phyloP scores from a whole-genome alignment of 1,284 basidiomycete species.

The Pseudozyma tsukubaensis region DNA sequence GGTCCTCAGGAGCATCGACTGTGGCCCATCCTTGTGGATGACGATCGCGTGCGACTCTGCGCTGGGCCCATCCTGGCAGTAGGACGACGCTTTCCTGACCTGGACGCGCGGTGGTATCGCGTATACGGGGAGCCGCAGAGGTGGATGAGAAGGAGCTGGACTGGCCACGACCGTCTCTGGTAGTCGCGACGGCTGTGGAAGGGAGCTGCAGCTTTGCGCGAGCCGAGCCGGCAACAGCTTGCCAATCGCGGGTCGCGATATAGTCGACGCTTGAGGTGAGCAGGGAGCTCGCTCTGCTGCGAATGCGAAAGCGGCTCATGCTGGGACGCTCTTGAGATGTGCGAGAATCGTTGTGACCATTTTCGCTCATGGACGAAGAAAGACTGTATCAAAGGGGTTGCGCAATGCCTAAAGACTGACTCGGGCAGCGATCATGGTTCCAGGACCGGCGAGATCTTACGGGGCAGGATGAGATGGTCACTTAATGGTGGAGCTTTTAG shows the following conservation, averaged over 20 bases:
- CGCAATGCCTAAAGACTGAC: not conserved
- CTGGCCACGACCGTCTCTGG: conserved; percentile 1
- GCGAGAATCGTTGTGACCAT: conserved; percentile 18
- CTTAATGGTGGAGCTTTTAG: too few species aligned
- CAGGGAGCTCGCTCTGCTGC: conserved; percentile 33
- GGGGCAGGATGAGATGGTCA: too few species aligned
- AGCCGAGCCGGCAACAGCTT: conserved; percentile 34
- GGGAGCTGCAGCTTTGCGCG: conserved; percentile 24
- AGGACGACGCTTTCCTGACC: conserved; percentile 37
- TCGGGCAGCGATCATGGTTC: conserved; percentile 8
- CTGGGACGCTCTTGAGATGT: conserved; percentile 31
- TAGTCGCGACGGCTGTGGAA: conserved; percentile 7
- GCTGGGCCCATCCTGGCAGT: conserved; percentile 50
- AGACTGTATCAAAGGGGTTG: not conserved
- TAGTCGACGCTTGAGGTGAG: conserved; percentile 43
- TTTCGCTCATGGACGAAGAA: conserved; percentile 21
- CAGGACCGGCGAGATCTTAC: not conserved
- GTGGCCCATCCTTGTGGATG: conserved; percentile 47
- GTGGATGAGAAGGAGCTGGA: conserved; percentile 21
- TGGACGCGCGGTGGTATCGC: conserved; percentile 30
- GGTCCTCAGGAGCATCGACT: conserved; percentile 42
- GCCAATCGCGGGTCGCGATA: conserved; percentile 40
- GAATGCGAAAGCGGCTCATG: conserved; percentile 43
- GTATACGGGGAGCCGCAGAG: conserved; percentile 15
- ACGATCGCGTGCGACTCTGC: conserved; percentile 46